Base-by-base conservation (phyloP, 805 yeast genomes). In the Yarrowia osloensis region DNA sequence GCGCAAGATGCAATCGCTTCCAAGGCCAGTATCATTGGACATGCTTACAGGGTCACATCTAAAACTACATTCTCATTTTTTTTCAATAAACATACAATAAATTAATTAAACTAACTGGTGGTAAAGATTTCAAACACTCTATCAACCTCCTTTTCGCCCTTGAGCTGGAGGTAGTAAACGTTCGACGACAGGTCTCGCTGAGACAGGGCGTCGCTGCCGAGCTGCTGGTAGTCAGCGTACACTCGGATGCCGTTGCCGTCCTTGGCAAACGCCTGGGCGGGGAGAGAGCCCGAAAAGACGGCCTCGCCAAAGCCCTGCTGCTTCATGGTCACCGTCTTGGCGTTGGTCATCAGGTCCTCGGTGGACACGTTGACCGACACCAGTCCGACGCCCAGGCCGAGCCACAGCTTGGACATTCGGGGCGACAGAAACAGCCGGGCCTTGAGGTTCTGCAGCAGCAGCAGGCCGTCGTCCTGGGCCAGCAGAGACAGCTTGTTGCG, bases 281-380 rank as follows among this genome's bases (percentile, higher is more conserved):
- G 54, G 8, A 61, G 42, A 8, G 54, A 44, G 19, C 66, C 66
- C 4, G 52, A 44, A 24, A 61, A 61, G 8, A 61, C 52, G 15
- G 66, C 66, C n/a, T 61, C 66, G 2, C 42, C 54, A 22, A 61
- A 61, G 2, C 66, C 66, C 54, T 61, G 44, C 54, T 61, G 66
- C 33, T 61, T 44, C 66, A 61, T 61, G 31, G 66, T 61, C n/a
- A 61, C 66, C 6, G 54, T 44, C 54, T 61, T 61, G 54, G 66
- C 24, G 33, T 29, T 44, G 33, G 66, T 44, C 54, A 44, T 61
- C 9, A 61, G 54, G n/a, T 61, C 54, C 33, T 61, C 66, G 12
- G 66, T 44, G 26, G 66, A 44, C n/a, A 61, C 66, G 42, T 22
- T 61, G 44, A 61, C 66, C 7, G 24, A 11, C 12, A 61, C 33